Evolutionary conservation across 306 rosid genomes (phyloP).

Genomic region (Calophaca sinica): DNA sequence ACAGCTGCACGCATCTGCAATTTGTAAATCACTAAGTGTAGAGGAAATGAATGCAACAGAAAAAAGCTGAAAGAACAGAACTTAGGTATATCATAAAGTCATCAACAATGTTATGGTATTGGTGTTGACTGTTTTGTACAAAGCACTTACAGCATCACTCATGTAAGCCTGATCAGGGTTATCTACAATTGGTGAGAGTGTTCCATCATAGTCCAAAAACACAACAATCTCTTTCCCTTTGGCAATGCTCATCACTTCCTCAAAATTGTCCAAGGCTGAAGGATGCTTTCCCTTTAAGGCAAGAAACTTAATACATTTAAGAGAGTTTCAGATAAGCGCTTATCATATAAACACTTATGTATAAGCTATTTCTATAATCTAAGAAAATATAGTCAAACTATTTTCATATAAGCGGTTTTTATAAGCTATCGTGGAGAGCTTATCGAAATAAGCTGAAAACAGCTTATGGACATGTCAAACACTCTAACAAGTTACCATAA

Average conservation of each 20-base stretch:
- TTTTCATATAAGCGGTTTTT: too few species aligned
- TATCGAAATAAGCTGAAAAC: too few species aligned
- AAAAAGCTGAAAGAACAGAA: neutral
- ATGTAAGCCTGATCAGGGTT: constrained; percentile 64
- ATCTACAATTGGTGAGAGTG: constrained; percentile 60
- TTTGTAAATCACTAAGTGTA: neutral
- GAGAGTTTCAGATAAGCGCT: too few species aligned
- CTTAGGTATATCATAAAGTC: constrained; percentile 1
- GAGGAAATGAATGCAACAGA: constrained; percentile 33
- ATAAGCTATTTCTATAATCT: too few species aligned
- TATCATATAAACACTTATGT: too few species aligned
- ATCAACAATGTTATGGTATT: neutral
- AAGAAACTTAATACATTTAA: neutral
- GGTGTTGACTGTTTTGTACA: constrained; percentile 9
- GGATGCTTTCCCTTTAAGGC: constrained; percentile 58
- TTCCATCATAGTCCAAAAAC: constrained; percentile 75
- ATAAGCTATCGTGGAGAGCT: too few species aligned
- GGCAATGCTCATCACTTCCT: constrained; percentile 57
- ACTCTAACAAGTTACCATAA: too few species aligned
- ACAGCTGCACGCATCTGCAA: constrained; percentile 64
- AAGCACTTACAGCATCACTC: constrained; percentile 52
- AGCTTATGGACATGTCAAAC: too few species aligned
- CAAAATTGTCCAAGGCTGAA: constrained; percentile 57
- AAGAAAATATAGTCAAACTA: too few species aligned
- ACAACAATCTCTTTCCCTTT: constrained; percentile 57